Evolutionary conservation across 371 early-diverging fungal genomes (phyloP).

Genomic region (Mucor sp.): DNA sequence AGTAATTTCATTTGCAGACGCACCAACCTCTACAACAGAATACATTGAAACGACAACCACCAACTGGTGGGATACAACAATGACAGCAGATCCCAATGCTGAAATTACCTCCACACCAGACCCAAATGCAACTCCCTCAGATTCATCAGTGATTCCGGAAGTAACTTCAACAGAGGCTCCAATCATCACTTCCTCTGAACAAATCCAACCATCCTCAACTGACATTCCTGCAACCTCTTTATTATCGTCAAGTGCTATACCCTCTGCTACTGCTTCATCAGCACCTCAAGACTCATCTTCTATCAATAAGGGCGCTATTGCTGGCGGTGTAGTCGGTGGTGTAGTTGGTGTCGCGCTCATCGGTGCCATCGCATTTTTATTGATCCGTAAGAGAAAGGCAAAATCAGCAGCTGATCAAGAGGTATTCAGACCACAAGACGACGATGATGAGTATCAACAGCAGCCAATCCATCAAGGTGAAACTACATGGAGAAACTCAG

Average conservation of each 20-base stretch:
- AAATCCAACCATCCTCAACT: background rate
- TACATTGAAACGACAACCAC: background rate
- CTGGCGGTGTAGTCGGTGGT: conserved; percentile 40
- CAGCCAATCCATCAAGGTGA: conserved; percentile 11
- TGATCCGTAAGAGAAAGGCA: conserved; percentile 18
- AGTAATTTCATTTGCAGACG: background rate
- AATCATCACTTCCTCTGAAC: background rate
- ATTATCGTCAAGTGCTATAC: background rate
- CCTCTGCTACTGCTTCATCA: background rate
- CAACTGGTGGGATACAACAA: conserved; percentile 8
- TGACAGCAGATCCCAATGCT: background rate
- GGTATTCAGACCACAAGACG: conserved; percentile 31
- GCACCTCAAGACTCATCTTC: background rate
- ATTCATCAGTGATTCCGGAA: conserved; percentile 4
- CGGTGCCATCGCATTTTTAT: conserved; percentile 27
- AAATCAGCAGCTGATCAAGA: conserved; percentile 29
- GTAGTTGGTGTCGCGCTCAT: conserved; percentile 32
- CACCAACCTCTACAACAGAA: conserved; percentile 4
- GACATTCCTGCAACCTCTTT: background rate
- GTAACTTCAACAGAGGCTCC: background rate
- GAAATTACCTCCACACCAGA: conserved; percentile 1
- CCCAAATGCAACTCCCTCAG: background rate
- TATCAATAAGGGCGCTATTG: conserved; percentile 26
- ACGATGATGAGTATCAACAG: conserved; percentile 24
- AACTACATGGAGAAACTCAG: conserved; percentile 1